Percentiles rank a stretch among this genome's conserved stretches.
phyloP scores from a whole-genome alignment of 768 basidiomycete species.

The Mycena haematopus region DNA sequence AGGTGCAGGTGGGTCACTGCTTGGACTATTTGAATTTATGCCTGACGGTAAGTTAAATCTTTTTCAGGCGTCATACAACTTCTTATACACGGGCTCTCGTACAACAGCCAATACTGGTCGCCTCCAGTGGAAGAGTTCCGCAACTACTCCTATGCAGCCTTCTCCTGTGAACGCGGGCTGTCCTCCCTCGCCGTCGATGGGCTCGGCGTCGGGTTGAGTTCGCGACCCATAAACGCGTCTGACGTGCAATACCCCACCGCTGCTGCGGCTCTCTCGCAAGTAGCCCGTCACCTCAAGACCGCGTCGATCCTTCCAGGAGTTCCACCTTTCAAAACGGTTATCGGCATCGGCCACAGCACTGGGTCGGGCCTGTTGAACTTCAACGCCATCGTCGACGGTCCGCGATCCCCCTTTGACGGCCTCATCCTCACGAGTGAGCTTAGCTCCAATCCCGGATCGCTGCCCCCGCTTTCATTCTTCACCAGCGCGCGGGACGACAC shows the following conservation, averaged over 20 bases:
- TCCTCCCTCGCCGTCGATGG: background rate
- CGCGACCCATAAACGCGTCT: background rate
- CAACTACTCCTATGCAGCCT: background rate
- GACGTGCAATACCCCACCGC: background rate
- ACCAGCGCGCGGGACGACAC: too few species aligned
- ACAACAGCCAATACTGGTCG: background rate
- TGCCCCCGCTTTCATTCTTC: too few species aligned
- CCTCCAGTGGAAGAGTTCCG: background rate
- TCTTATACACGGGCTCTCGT: background rate
- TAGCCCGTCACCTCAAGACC: background rate
- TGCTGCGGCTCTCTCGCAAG: background rate
- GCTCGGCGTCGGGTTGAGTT: background rate
- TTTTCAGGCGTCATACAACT: background rate
- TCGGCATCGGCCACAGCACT: background rate
- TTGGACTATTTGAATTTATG: too few species aligned
- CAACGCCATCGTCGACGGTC: background rate
- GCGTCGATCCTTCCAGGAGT: background rate
- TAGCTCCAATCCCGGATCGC: too few species aligned
- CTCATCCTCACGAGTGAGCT: background rate
- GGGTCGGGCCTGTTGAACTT: background rate
- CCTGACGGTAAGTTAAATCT: background rate
- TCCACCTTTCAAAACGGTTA: background rate
- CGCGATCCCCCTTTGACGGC: background rate
- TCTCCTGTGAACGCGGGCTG: background rate
- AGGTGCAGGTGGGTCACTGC: background rate